A percentile compares a stretch with the other conserved stretches of the same genome.
phyloP scores from a whole-genome alignment of 257 asterid species.

The Solanum arcanum region DNA sequence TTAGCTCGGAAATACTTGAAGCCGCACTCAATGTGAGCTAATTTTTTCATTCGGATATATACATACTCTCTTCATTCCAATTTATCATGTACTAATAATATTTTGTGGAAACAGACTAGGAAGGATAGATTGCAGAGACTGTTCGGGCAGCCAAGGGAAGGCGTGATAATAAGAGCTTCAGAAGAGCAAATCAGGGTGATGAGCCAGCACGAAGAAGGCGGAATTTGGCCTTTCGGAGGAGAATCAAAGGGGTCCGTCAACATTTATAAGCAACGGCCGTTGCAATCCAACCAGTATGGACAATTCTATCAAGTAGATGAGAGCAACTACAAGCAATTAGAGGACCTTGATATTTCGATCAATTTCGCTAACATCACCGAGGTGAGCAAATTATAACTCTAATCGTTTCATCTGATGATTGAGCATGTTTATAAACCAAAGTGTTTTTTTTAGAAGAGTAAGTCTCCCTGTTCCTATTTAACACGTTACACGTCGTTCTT shows the following conservation, averaged over 20 bases:
- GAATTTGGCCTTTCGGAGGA: conserved; percentile 61
- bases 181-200: conserved; percentile 43
- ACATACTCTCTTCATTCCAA: background rate
- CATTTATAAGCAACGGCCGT: conserved; percentile 24
- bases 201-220: conserved; percentile 46
- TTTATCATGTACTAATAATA: background rate
- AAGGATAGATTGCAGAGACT: conserved; percentile 27
- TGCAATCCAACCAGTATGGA: conserved; percentile 40
- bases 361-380: conserved; percentile 35
- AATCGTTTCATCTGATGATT: too few species aligned
- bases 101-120: conserved; percentile 8
- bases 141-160: conserved; percentile 37
- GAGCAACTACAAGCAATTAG: conserved; percentile 16
- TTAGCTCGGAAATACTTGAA: conserved; percentile 53
- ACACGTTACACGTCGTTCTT: too few species aligned
- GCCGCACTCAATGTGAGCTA: conserved; percentile 45
- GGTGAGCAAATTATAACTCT: conserved; percentile 6
- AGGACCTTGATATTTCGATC: conserved; percentile 33
- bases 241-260: conserved; percentile 26
- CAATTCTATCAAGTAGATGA: conserved; percentile 34
- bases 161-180: conserved; percentile 40
- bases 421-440: too few species aligned
- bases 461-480: too few species aligned
- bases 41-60: too few species aligned
- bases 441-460: too few species aligned